Percentiles rank a stretch among this genome's conserved stretches.
Evolutionary conservation across 164 flowering plant species (phyloP).

Genomic region (Platanus orientalis): DNA sequence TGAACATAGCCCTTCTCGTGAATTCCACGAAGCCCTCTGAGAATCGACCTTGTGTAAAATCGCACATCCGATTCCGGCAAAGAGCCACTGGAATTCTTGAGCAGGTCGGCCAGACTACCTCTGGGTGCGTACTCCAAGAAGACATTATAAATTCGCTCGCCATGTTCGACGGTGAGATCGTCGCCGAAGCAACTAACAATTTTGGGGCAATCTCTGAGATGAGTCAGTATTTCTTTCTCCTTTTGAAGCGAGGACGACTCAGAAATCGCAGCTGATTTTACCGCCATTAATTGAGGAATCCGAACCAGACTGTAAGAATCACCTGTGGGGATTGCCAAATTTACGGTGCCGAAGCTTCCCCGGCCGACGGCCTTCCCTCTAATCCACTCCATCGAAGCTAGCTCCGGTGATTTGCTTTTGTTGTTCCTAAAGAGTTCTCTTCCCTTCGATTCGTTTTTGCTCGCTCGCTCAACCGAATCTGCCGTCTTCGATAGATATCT

Average conservation of each 20-base stretch:
- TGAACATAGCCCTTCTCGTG: constrained; percentile 66
- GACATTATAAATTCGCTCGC: constrained; percentile 41
- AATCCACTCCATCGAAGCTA: constrained; percentile 53
- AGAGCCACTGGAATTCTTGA: constrained; percentile 26
- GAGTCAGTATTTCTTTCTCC: constrained; percentile 37
- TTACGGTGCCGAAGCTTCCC: constrained; percentile 53
- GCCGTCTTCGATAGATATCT: neutral
- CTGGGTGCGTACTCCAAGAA: constrained; percentile 55
- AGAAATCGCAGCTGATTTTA: constrained; percentile 36
- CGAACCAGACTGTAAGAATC: neutral
- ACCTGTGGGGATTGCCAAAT: constrained; percentile 26
- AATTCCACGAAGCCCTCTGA: constrained; percentile 37
- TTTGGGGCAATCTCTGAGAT: constrained; percentile 29
- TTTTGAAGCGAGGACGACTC: constrained; percentile 28
- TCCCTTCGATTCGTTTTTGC: neutral
- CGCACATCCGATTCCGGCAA: constrained; percentile 41
- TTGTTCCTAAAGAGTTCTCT: neutral
- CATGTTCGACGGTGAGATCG: constrained; percentile 29
- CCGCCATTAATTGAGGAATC: constrained; percentile 37
- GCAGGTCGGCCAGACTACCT: constrained; percentile 43
- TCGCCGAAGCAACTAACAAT: constrained; percentile 48
- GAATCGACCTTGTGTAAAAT: constrained; percentile 34
- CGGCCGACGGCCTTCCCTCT: constrained; percentile 49
- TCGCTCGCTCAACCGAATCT: neutral
- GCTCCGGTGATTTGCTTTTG: neutral